A percentile compares a stretch with the other conserved stretches of the same genome.
These are phyloP conservation scores for Penicillium longicatenatum DNA, from an alignment of 495 filamentous ascomycete genomes.

Conservation along the genomic window DNA sequence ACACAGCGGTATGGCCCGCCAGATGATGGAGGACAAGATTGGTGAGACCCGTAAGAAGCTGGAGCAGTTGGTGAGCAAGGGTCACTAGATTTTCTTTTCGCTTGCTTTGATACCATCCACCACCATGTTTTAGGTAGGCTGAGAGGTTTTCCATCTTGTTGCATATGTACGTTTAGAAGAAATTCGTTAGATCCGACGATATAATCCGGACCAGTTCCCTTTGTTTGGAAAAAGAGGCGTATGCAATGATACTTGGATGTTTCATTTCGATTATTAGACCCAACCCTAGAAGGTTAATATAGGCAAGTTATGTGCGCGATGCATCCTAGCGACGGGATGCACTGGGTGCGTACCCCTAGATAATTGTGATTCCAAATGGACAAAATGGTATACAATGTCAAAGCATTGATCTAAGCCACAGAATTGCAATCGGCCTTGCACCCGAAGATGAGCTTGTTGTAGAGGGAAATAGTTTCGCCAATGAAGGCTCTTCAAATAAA, in stretches of 20 bases:
- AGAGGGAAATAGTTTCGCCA: background rate
- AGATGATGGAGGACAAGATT: slow-evolving; percentile 78
- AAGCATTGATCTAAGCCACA: background rate
- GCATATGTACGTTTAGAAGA: slow-evolving; percentile 40
- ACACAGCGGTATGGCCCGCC: slow-evolving; percentile 67
- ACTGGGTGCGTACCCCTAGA: background rate
- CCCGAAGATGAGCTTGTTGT: background rate
- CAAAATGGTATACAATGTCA: background rate
- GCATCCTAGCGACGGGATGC: background rate
- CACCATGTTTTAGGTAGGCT: slow-evolving; percentile 9
- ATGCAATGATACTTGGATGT: slow-evolving; percentile 5
- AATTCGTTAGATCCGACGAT: slow-evolving; percentile 35
- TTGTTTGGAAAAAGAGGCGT: slow-evolving; percentile 21
- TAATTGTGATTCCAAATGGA: background rate
- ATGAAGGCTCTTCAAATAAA: background rate
- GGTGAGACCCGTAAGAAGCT: slow-evolving; percentile 68
- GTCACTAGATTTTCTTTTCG: slow-evolving; percentile 49
- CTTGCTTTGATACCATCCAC: slow-evolving; percentile 17
- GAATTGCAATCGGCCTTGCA: background rate
- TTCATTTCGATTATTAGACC: background rate
- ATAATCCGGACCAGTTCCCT: slow-evolving; percentile 31
- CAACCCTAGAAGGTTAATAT: background rate
- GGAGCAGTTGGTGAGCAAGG: slow-evolving; percentile 89
- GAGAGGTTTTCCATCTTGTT: slow-evolving; percentile 24
- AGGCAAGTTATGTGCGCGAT: background rate